These are phyloP conservation scores for Rhizopus delemar DNA, from an alignment of 371 early-diverging fungal genomes.

Conservation along the genomic window DNA sequence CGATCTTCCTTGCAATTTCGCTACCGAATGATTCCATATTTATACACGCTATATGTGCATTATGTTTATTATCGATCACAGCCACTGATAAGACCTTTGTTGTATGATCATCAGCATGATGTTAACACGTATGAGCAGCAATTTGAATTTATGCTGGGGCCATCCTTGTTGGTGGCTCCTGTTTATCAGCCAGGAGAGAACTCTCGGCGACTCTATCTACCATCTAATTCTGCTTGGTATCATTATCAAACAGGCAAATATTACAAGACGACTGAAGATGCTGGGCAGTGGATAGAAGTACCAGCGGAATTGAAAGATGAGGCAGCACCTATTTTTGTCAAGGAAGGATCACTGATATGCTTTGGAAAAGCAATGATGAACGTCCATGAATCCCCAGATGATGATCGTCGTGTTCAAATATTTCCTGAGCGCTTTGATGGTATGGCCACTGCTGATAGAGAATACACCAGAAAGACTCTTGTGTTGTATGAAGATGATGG, in stretches of 20 bases:
- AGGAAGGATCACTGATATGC: conserved; percentile 32
- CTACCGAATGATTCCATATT: conserved; percentile 58
- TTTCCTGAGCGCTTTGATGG: conserved; percentile 27
- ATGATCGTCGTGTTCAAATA: conserved; percentile 39
- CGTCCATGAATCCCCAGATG: conserved; percentile 27
- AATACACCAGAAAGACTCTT: conserved; percentile 17
- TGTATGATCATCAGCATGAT: conserved; percentile 59
- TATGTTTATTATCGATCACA: conserved; percentile 32
- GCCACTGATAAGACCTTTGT: conserved; percentile 59
- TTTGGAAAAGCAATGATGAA: conserved; percentile 40
- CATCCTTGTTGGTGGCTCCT: conserved; percentile 53
- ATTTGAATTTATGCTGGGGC: conserved; percentile 63
- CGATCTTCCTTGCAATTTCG: conserved; percentile 57
- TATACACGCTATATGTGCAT: conserved; percentile 51
- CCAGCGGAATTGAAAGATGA: conserved; percentile 25
- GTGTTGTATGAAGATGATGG: conserved; percentile 48
- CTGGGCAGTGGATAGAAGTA: conserved; percentile 27
- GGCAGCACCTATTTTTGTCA: conserved; percentile 37
- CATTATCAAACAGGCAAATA: conserved; percentile 42
- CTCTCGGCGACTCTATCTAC: conserved; percentile 41
- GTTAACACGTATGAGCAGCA: conserved; percentile 35
- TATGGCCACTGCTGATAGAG: not conserved
- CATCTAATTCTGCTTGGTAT: conserved; percentile 39
- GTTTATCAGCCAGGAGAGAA: conserved; percentile 35
- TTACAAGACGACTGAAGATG: conserved; percentile 5